Evolutionary conservation across 140 eudicot genomes (phyloP).

Genomic region (Cichorium intybus): DNA sequence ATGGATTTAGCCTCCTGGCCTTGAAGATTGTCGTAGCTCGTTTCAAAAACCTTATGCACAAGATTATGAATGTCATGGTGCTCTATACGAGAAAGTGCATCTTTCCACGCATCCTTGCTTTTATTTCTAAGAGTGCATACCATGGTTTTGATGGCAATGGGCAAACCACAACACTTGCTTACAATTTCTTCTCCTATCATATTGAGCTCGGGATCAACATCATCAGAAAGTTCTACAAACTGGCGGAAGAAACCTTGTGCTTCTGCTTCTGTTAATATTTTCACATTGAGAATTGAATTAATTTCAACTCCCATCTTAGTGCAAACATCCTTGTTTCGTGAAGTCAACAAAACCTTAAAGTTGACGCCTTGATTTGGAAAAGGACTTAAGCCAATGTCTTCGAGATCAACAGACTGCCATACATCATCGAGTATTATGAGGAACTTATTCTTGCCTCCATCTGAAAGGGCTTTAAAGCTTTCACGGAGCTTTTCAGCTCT

Average conservation of each 20-base stretch:
- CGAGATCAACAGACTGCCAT: constrained; percentile 11
- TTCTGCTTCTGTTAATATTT: background rate
- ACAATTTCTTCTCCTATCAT: background rate
- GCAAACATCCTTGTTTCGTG: background rate
- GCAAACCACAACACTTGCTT: no score
- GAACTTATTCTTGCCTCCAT: background rate
- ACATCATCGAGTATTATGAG: constrained; percentile 28
- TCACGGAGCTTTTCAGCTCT: background rate
- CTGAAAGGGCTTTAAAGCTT: background rate
- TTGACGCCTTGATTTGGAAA: no score
- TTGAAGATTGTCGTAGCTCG: background rate
- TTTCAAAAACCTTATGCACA: background rate
- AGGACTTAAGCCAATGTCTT: constrained; percentile 1
- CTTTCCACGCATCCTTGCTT: no score
- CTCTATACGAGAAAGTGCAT: background rate
- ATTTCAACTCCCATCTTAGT: background rate
- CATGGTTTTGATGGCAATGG: no score
- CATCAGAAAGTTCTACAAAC: background rate
- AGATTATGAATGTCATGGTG: background rate
- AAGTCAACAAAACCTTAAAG: background rate
- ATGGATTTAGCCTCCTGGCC: no score
- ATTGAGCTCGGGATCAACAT: background rate
- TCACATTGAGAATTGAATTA: background rate
- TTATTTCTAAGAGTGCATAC: no score
- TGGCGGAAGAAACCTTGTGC: background rate